Conservation (phyloP, 169 alveolate genomes). For the Plasmodium vivax region DNA sequence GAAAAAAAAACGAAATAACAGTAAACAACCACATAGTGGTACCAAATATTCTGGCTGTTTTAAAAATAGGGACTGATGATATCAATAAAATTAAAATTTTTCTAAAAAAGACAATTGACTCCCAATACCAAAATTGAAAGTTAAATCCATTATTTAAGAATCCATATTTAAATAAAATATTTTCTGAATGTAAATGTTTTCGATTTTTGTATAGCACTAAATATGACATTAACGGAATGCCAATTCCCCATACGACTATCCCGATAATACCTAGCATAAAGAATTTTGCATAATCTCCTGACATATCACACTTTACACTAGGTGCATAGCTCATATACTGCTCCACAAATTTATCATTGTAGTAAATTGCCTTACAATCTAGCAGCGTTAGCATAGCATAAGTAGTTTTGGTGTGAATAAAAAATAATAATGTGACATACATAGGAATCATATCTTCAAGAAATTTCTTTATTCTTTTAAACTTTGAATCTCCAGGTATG, state of each 20-base stretch:
- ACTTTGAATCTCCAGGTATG: slow-evolving; percentile 85
- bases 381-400: slow-evolving; percentile 83
- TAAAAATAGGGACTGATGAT: slow-evolving; percentile 82
- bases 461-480: slow-evolving; percentile 79
- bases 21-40: slow-evolving; percentile 86
- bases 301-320: slow-evolving; percentile 82
- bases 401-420: slow-evolving; percentile 85
- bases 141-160: slow-evolving; percentile 88
- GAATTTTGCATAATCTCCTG: slow-evolving; percentile 79
- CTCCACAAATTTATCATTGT: slow-evolving; percentile 73
- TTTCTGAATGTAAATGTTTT: slow-evolving; percentile 81
- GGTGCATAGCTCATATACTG: slow-evolving; percentile 74
- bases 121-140: slow-evolving; percentile 89
- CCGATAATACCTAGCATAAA: slow-evolving; percentile 85
- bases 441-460: slow-evolving; percentile 90
- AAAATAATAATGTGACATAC: slow-evolving; percentile 88
- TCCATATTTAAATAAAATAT: slow-evolving; percentile 86
- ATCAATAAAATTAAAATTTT: slow-evolving; percentile 85
- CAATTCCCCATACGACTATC: slow-evolving; percentile 87
- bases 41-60: slow-evolving; percentile 80
- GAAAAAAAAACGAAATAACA: slow-evolving; percentile 82
- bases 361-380: slow-evolving; percentile 83
- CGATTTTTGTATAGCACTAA: slow-evolving; percentile 83
- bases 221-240: slow-evolving; percentile 86
- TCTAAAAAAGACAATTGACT: slow-evolving; percentile 86